Evolutionary conservation across 192 early-diverging fungal genomes (phyloP).

Genomic region (Coemansia sp.): DNA sequence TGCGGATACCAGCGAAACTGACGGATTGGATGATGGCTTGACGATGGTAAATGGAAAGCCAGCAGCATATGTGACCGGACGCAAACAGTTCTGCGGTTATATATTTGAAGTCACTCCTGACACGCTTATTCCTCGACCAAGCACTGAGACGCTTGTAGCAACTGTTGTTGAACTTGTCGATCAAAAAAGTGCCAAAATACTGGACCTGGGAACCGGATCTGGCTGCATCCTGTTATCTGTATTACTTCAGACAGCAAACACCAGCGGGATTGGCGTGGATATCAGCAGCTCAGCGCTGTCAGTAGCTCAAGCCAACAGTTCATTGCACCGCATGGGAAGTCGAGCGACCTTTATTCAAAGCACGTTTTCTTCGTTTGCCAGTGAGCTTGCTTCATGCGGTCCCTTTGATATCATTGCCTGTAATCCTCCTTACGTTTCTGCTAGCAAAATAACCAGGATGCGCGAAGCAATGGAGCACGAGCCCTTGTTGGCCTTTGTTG

Average conservation of each 20-base stretch:
- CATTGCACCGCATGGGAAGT: constrained; percentile 26
- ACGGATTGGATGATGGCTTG: too few species aligned
- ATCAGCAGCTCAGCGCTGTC: constrained; percentile 57
- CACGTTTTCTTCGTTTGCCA: constrained; percentile 51
- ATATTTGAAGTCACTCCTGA: constrained; percentile 59
- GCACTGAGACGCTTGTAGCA: constrained; percentile 65
- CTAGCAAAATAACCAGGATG: constrained; percentile 29
- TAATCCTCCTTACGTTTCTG: constrained; percentile 71
- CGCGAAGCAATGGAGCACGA: constrained; percentile 55
- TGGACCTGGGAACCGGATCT: constrained; percentile 76
- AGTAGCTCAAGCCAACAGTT: constrained; percentile 56
- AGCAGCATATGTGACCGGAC: constrained; percentile 29
- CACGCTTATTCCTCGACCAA: constrained; percentile 69
- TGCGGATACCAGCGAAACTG: too few species aligned
- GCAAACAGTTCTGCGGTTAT: constrained; percentile 59
- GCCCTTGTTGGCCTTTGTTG: constrained; percentile 64
- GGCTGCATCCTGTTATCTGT: constrained; percentile 67
- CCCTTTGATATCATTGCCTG: constrained; percentile 66
- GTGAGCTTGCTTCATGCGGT: constrained; percentile 11
- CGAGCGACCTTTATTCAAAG: constrained; percentile 39
- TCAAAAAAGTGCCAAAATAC: constrained; percentile 15
- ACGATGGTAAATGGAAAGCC: constrained; percentile 46
- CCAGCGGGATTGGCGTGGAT: constrained; percentile 65
- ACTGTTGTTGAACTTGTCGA: constrained; percentile 40
- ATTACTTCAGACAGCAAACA: constrained; percentile 29